Percentiles rank a stretch among this genome's conserved stretches.
These are phyloP conservation scores for Rhodotorula paludigena DNA, from an alignment of 768 basidiomycete genomes.

Conservation along the genomic window DNA sequence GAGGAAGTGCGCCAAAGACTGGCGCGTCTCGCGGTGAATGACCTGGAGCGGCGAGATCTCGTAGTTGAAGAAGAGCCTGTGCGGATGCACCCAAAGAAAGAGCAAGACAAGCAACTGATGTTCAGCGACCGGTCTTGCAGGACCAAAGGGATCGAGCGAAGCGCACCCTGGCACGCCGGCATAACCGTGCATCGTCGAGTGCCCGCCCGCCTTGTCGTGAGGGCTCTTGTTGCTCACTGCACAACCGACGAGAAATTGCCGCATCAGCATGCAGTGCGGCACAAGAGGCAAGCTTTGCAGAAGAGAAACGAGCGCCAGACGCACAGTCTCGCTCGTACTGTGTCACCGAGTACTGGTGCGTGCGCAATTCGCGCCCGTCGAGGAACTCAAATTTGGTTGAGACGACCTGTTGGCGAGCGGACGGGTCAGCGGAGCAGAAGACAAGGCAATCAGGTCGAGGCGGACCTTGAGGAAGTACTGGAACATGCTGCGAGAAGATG, in stretches of 20 bases:
- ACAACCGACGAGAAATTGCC: too few relatives aligned
- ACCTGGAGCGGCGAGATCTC: conserved; percentile 93
- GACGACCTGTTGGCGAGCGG: conserved; percentile 56
- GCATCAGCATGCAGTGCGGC: too few relatives aligned
- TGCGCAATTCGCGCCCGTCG: conserved; percentile 70
- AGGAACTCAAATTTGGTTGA: conserved; percentile 88
- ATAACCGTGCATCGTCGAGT: conserved; percentile 62
- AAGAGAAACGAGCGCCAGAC: conserved; percentile 45
- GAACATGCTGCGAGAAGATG: conserved; percentile 26
- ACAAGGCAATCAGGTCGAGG: neutral
- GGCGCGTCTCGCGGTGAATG: conserved; percentile 80
- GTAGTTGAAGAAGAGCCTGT: conserved; percentile 82
- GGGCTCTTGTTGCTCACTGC: conserved; percentile 51
- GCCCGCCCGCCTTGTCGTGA: conserved; percentile 48
- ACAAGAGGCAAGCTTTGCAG: too few relatives aligned
- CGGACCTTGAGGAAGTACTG: conserved; percentile 81
- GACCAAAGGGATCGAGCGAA: conserved; percentile 27
- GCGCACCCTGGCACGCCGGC: conserved; percentile 61
- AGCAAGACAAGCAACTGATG: neutral
- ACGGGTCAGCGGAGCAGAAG: neutral
- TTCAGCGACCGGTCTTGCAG: conserved; percentile 17
- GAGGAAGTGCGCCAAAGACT: conserved; percentile 95
- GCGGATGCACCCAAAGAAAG: neutral
- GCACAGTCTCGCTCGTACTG: conserved; percentile 87
- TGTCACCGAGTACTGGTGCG: conserved; percentile 92